Evolutionary conservation across 768 basidiomycete species (phyloP), one percentile per base, ranked within the genome.

Genomic region (Mycena alexandri): DNA sequence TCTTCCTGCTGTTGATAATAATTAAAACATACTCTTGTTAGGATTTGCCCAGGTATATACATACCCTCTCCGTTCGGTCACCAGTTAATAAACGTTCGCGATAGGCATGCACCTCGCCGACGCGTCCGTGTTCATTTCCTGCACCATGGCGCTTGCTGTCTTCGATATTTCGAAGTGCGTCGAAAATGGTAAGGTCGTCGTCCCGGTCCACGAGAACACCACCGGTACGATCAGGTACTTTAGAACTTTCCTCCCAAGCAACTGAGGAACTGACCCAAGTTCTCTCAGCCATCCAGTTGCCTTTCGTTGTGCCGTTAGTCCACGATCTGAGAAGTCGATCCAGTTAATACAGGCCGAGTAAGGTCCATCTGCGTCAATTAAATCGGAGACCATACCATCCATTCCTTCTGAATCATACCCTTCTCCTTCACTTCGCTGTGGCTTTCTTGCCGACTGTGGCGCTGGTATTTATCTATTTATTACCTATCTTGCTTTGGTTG

Each of bases 181-280:
- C 38, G 82, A 86, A 67, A 81, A 86, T 50, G 81, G 82, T 21
- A 67, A 82, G 7, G 74, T 80, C 24, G 73, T 89, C 41, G 84
- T 84, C 53, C 89, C 89, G 10, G 79, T 87, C 22, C 78, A 87
- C 25, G 87, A 86, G 16, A 85, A 85, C 41, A 89, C 88, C 13
- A 84, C 85, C 13, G 89, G 89, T 21, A 89, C 89, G 0, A 91
- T 91, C 70, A 90, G 89, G 89, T 70, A 68, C 73, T 58, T 17
- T 29, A 34, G 9, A 10, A 54, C 34, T 14, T 6, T 12, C 41
- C 41, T 47, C 54, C 16, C 11, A 5, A 7, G 9, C 43, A 44
- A 1, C 8, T 14, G 5, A 13, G 29, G 36, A 44, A 61, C 50
- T 22, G 22, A 36, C 42, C 34, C 14, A 50, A 73, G 43, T 38